Percentiles rank a stretch among this genome's conserved stretches.
Conservation (phyloP, 2,329 filamentous ascomycete genomes). For the Penicillium sp. region DNA sequence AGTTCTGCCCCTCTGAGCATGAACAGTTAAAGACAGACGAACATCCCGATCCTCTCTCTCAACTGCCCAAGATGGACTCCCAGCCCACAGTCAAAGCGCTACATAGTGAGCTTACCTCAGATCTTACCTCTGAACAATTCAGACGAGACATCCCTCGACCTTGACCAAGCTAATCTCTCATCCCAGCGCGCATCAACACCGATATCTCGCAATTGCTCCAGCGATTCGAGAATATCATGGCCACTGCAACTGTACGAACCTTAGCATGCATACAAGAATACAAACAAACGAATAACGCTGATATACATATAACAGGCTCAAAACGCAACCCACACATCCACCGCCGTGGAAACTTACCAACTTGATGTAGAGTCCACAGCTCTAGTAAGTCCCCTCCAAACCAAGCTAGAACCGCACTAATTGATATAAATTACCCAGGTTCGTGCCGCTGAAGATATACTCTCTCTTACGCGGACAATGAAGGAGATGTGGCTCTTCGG, state of each 20-base stretch:
- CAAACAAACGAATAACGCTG: too few species aligned
- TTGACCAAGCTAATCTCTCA: not conserved
- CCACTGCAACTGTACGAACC: conserved; percentile 53
- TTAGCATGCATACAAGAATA: not conserved
- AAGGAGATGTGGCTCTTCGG: conserved; percentile 72
- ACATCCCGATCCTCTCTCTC: conserved; percentile 17
- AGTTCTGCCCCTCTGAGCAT: too few species aligned
- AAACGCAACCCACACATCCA: conserved; percentile 57
- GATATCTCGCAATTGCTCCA: conserved; percentile 53
- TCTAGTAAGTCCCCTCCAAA: conserved; percentile 49
- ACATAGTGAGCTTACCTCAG: conserved; percentile 32
- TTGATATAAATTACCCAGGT: conserved; percentile 46
- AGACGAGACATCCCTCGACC: not conserved
- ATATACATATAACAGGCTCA: conserved; percentile 48
- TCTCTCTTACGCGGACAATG: conserved; percentile 63
- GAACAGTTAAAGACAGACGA: not conserved
- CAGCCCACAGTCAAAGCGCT: conserved; percentile 35
- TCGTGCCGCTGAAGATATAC: conserved; percentile 64
- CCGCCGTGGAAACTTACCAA: conserved; percentile 62
- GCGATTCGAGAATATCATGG: conserved; percentile 61
- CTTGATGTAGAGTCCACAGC: conserved; percentile 64
- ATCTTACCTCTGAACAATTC: not conserved
- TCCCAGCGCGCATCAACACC: conserved; percentile 48
- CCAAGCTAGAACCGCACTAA: not conserved
- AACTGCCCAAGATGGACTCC: conserved; percentile 35